Evolutionary conservation across 108 stramenopile genomes (phyloP), one percentile per base, ranked within the genome.

Genomic region (Pseudonitzschia delicatissima): DNA sequence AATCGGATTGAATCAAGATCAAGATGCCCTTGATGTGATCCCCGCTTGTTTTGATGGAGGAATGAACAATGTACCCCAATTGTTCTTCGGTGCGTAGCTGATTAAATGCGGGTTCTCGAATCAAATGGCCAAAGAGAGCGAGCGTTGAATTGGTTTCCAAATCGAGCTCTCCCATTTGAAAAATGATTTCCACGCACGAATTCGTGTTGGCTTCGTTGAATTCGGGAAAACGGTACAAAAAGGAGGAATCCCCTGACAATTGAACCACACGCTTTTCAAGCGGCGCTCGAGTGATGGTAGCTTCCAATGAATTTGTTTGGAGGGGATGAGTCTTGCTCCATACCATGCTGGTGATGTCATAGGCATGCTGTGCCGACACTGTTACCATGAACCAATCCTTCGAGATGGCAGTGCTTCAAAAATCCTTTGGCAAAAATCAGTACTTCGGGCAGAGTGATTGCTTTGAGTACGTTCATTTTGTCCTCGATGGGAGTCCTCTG

Each of bases 41-140:
- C 0, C 80, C 82, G 60, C 67, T 89, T 20, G 82, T 83, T 42
- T 84, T 78, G 15, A 81, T 34, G 28, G 69, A 62, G 35, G 89
- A 87, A 12, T 77, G 81, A 28, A 96, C 95, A 44, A 90, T 81
- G 67, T 92, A 96, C 34, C 96, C 96, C 6, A 96, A 76, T 67
- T 94, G 93, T 78, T 96, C 86, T 66, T 93, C 82, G 4, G 96
- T 93, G 0, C 96, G 88, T 18, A 96, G 81, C 31, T 89, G 77
- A 73, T 86, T 82, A 64, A 92, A 96, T 17, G 88, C 84, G 27
- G 87, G 90, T 66, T 96, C 96, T 45, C 75, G 68, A 13, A 92
- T 64, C 50, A 95, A 72, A 49, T 89, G 84, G 42, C 81, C 74
- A 25, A 89, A 52, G 39, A 94, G 77, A n/a, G 81, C 68, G 49